A percentile compares a stretch with the other conserved stretches of the same genome.
Evolutionary conservation across 371 early-diverging fungal species (phyloP).

Genomic region (Capillidium heterosporum): DNA sequence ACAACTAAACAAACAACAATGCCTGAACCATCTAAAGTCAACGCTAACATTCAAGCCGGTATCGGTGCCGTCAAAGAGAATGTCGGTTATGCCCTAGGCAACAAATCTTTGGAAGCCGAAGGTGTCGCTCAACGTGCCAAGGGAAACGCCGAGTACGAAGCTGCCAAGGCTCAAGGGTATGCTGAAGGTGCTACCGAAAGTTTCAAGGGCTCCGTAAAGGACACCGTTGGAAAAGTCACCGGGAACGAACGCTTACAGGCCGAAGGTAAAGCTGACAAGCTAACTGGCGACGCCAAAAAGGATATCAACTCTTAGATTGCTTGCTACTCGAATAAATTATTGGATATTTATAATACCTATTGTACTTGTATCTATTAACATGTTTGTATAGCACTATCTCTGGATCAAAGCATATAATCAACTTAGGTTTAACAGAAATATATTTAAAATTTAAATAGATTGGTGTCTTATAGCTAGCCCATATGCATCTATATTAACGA

Average conservation of each 20-base stretch:
- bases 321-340: no score
- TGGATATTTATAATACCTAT: no score
- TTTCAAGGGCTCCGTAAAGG: not conserved
- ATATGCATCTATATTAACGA: no score
- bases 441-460: no score
- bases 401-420: no score
- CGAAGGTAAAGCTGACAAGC: not conserved
- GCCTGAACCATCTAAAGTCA: no score
- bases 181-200: constrained; percentile 13
- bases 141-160: constrained; percentile 7
- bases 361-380: no score
- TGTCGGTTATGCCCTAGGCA: constrained; percentile 19
- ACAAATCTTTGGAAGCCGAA: constrained; percentile 17
- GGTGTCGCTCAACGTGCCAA: constrained; percentile 16
- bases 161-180: constrained; percentile 9
- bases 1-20: no score
- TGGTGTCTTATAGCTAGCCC: no score
- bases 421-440: no score
- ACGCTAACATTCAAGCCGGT: no score
- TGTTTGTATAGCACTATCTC: no score
- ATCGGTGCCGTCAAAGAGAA: constrained; percentile 9
- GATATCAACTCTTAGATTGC: constrained; percentile 1
- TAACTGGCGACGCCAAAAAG: not conserved
- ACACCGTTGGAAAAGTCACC: not conserved
- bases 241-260: not conserved